These are phyloP conservation scores for Helenozyma rhizophorensis DNA, from an alignment of 805 yeast species.

Conservation along the genomic window DNA sequence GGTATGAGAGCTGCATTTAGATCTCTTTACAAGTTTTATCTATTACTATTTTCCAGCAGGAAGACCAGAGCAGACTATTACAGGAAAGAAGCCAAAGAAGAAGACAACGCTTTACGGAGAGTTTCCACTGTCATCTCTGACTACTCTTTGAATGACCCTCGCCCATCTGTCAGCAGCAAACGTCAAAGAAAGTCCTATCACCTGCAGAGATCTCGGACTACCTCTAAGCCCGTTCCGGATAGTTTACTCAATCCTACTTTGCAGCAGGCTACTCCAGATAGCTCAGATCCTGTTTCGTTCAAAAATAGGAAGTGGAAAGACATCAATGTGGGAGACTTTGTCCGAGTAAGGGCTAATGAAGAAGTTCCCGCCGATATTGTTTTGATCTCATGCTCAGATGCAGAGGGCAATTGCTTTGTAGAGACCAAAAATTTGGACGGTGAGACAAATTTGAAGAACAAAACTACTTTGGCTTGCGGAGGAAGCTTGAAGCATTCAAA, in stretches of 20 bases:
- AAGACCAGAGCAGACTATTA: constrained; percentile 21
- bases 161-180: constrained; percentile 6
- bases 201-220: constrained; percentile 8
- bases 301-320: constrained; percentile 20
- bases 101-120: constrained; percentile 29
- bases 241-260: constrained; percentile 19
- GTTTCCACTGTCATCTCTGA: constrained; percentile 37
- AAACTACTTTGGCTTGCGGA: constrained; percentile 52
- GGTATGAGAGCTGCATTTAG: constrained; percentile 12
- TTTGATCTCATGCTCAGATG: constrained; percentile 62
- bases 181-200: constrained; percentile 13
- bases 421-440: constrained; percentile 31
- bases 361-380: constrained; percentile 73
- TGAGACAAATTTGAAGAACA: constrained; percentile 45
- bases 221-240: constrained; percentile 14
- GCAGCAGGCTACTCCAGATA: constrained; percentile 2
- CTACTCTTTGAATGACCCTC: constrained; percentile 13
- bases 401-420: constrained; percentile 62
- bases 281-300: constrained; percentile 7
- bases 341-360: constrained; percentile 64
- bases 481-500: constrained; percentile 48
- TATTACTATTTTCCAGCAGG: constrained; percentile 24
- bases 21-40: constrained; percentile 19
- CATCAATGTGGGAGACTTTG: constrained; percentile 52
- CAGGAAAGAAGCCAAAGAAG: constrained; percentile 21